Base-by-base conservation (phyloP, 257 asterid genomes). In the Salvia hispanica region DNA sequence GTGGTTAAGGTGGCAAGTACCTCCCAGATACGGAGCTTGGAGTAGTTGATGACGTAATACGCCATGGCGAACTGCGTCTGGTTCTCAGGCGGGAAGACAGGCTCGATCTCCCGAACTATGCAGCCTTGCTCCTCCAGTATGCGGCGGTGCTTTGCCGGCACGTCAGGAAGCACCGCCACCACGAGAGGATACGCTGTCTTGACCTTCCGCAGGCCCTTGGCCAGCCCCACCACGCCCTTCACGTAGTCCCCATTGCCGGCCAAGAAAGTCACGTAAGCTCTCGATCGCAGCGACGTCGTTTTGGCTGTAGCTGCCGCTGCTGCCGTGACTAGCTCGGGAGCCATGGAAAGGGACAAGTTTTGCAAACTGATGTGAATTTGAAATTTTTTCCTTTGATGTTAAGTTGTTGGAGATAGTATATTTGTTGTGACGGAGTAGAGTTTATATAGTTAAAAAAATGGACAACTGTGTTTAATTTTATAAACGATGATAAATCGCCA, bases 101-200 rank as follows among this genome's bases (percentile, higher is more conserved):
- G 80, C n/a, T 70, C 58, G 33, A 83, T 83, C 34, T 80, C 82
- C 4, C 85, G 75, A 47, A 83, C 43, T 56, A 78, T 37, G 65
- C 88, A 83, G 18, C 88, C 85, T 57, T 83, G 88, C 14, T 80
- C 81, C 72, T 18, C 79, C 78, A 83, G 67, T 5, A 28, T 14
- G 46, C 73, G 82, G 69, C 85, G 84, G 85, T 83, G 88, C 70
- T 83, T 83, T 54, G 9, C 65, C 68, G 88, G 88, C 34, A 83
- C 88, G 57, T 83, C 88, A 5, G 88, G 85, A 50, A 83, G 37
- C n/a, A 83, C 85, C 64, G 88, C 88, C 78, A 83, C 85, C 43
- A 83, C 85, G 9, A 83, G 68, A 1, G 88, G 88, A 37, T 48
- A 83, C 34, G 72, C 75, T 42, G 85, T 57, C 40, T 57, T 63